Evolutionary conservation across 306 rosid genomes (phyloP), one percentile per base, ranked within the genome.

Genomic region (Benincasa hispida): DNA sequence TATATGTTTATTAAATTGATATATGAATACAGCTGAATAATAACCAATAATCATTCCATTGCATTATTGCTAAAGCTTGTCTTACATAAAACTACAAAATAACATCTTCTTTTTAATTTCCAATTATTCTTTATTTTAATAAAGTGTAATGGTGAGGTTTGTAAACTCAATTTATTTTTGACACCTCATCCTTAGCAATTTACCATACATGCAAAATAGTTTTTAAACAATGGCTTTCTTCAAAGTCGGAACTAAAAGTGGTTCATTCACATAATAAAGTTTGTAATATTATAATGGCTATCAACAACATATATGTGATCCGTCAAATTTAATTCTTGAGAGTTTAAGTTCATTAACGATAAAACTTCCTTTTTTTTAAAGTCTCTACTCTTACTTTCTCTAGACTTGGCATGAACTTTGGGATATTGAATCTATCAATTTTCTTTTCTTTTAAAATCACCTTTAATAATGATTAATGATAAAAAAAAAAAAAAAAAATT

Each of bases 351-450:
- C 74, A 8, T 83, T 75, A n/a, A 83, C 1, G 1, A n/a, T 77
- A 73, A 88, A 85, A 6, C 86, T 82, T 4, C 86, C 84, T n/a
- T 84, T 85, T 87, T n/a, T 27, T 78, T 13, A 72, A 13, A 18
- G 87, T 72, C 51, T 85, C 78, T 22, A 63, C 66, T 76, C 34
- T n/a, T 4, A 87, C 83, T 84, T 87, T 89, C n/a, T 51, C 8
- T 0, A 24, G 27, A 0, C 80, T 76, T 2, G 93, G 82, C 17
- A 54, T 9, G 22, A 82, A 89, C 1, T 14, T 0, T 12, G 93
- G 90, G 5, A 87, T 0, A 65, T 89, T 56, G 81, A 85, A 83
- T 4, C 32, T 28, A 73, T 80, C 83, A 27, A 89, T 8, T 34
- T 78, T 83, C 34, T 10, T 42, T 42, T 83, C 78, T 21, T 85